These are phyloP conservation scores for Aureobasidium namibiae DNA, from an alignment of 2,329 filamentous ascomycete species.

Conservation along the genomic window DNA sequence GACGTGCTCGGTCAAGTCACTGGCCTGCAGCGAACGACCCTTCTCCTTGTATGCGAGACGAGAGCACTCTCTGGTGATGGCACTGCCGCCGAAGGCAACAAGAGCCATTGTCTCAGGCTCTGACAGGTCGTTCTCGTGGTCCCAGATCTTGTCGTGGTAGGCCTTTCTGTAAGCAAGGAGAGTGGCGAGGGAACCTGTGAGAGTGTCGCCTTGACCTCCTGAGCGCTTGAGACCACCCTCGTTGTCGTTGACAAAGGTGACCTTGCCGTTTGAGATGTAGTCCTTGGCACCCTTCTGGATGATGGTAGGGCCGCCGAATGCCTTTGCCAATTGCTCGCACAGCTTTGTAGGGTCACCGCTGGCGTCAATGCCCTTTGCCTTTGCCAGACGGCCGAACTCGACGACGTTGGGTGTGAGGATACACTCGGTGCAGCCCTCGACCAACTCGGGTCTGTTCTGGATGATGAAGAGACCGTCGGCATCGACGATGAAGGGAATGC, in stretches of 20 bases:
- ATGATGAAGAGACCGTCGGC: constrained; percentile 81
- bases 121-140: constrained; percentile 46
- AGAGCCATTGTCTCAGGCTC: constrained; percentile 57
- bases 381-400: constrained; percentile 77
- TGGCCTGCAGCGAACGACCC: constrained; percentile 82
- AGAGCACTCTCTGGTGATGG: constrained; percentile 85
- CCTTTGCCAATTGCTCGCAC: constrained; percentile 61
- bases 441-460: constrained; percentile 63
- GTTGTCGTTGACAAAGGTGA: constrained; percentile 68
- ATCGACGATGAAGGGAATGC: constrained; percentile 79
- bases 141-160: constrained; percentile 79
- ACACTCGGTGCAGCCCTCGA: constrained; percentile 72
- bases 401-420: constrained; percentile 93
- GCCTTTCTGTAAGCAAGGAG: constrained; percentile 81
- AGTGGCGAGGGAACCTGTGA: constrained; percentile 83
- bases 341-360: constrained; percentile 46
- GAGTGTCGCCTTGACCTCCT: constrained; percentile 89
- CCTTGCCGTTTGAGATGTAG: constrained; percentile 70
- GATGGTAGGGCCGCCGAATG: constrained; percentile 80
- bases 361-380: constrained; percentile 61
- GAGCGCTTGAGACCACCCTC: constrained; percentile 80
- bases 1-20: constrained; percentile 86
- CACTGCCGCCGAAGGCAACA: constrained; percentile 78
- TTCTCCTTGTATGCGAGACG: constrained; percentile 76
- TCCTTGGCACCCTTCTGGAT: constrained; percentile 83